These are phyloP conservation scores for Gynandropsis gynandra DNA, from an alignment of 345 rosid species.

Conservation along the genomic window DNA sequence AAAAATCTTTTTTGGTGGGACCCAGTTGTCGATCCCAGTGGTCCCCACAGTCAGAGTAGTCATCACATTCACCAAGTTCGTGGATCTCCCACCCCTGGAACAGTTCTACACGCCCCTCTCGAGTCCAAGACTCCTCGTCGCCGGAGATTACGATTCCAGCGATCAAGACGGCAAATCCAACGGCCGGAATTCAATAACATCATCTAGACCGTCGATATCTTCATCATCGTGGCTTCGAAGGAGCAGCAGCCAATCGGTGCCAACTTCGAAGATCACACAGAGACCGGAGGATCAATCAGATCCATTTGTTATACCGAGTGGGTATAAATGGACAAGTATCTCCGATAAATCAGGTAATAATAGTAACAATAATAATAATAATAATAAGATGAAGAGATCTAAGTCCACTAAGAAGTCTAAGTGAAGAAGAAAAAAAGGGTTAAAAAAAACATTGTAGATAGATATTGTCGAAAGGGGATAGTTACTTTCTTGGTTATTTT, in stretches of 20 bases:
- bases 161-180: constrained; percentile 41
- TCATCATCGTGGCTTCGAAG: constrained; percentile 54
- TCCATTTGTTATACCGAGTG: constrained; percentile 80
- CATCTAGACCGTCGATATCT: constrained; percentile 25
- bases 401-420: constrained; percentile 55
- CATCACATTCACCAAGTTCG: constrained; percentile 87
- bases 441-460: constrained; percentile 3
- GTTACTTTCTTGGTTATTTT: not conserved
- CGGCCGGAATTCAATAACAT: constrained; percentile 26
- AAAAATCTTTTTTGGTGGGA: constrained; percentile 23
- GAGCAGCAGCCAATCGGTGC: constrained; percentile 35
- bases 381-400: constrained; percentile 44
- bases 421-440: no score
- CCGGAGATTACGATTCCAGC: constrained; percentile 22
- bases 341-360: constrained; percentile 32
- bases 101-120: constrained; percentile 89
- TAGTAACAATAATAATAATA: no score
- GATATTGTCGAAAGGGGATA: not conserved
- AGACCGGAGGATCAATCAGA: constrained; percentile 35
- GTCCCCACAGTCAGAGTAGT: constrained; percentile 95
- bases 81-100: constrained; percentile 68
- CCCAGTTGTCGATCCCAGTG: constrained; percentile 95
- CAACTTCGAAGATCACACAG: constrained; percentile 33
- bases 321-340: constrained; percentile 63
- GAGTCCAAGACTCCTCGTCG: constrained; percentile 48